A percentile compares a stretch with the other conserved stretches of the same genome.
Evolutionary conservation across 1,284 basidiomycete species (phyloP).

Genomic region (Porogramme epimiltina): DNA sequence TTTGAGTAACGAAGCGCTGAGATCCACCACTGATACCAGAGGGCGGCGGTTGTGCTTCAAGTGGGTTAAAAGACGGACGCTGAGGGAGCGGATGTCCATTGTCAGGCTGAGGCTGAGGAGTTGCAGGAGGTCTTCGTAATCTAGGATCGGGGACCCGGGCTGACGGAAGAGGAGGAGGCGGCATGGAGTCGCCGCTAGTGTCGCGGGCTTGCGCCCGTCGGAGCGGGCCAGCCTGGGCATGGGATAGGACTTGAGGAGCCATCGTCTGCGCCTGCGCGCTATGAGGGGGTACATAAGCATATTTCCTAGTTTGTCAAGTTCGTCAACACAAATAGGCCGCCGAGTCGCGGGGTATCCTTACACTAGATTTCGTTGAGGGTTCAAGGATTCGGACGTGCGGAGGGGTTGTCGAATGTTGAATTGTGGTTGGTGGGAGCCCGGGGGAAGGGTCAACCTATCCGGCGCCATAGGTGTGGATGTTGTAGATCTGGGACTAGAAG

Average conservation of each 20-base stretch:
- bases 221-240: slow-evolving; percentile 24
- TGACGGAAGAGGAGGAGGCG: neutral
- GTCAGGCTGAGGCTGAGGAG: slow-evolving; percentile 1
- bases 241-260: slow-evolving; percentile 25
- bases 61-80: slow-evolving; percentile 18
- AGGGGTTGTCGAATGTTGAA: slow-evolving; percentile 37
- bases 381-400: neutral
- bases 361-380: slow-evolving; percentile 6
- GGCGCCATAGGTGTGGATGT: slow-evolving; percentile 52
- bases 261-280: slow-evolving; percentile 36
- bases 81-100: neutral
- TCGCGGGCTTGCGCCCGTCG: slow-evolving; percentile 14
- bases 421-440: slow-evolving; percentile 48
- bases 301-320: slow-evolving; percentile 47
- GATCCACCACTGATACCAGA: slow-evolving; percentile 1
- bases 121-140: slow-evolving; percentile 1
- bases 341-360: neutral
- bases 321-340: neutral
- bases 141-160: no score
- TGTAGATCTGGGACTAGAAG: slow-evolving; percentile 59
- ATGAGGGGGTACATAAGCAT: slow-evolving; percentile 53
- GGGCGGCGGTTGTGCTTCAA: no score
- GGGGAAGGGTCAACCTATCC: slow-evolving; percentile 59
- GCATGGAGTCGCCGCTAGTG: neutral
- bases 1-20: slow-evolving; percentile 18